Evolutionary conservation across 108 stramenopile genomes (phyloP).

Genomic region (Mayamaea pseudoterrestris): DNA sequence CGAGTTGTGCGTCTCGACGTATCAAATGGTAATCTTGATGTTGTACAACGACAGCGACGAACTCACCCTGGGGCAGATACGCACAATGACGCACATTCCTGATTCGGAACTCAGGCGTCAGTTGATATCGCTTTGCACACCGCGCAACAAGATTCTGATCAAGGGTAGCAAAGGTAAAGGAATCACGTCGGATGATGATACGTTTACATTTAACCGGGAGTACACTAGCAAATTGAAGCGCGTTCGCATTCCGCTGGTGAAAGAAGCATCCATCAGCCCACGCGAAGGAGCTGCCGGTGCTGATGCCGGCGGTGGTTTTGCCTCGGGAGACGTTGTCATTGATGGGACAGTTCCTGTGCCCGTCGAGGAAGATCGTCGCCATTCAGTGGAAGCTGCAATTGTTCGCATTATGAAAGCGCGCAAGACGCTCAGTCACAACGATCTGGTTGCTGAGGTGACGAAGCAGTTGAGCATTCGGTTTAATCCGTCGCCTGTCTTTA

Average conservation of each 20-base stretch:
- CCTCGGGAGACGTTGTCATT: slow-evolving; percentile 18
- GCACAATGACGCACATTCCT: slow-evolving; percentile 75
- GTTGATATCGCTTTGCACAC: slow-evolving; percentile 91
- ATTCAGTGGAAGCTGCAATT: slow-evolving; percentile 90
- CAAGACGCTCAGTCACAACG: slow-evolving; percentile 86
- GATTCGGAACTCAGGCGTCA: slow-evolving; percentile 85
- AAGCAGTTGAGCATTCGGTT: slow-evolving; percentile 74
- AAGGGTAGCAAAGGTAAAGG: slow-evolving; percentile 90
- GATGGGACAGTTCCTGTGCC: slow-evolving; percentile 56
- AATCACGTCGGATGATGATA: slow-evolving; percentile 80
- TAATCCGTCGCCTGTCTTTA: slow-evolving; percentile 75
- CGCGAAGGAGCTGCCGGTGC: slow-evolving; percentile 13
- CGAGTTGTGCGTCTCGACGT: slow-evolving; percentile 90
- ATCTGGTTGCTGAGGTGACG: slow-evolving; percentile 89
- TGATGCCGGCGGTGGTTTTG: slow-evolving; percentile 15
- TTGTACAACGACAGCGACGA: slow-evolving; percentile 83
- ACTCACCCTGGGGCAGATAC: slow-evolving; percentile 75
- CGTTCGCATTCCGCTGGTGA: slow-evolving; percentile 85
- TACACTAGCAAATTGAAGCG: slow-evolving; percentile 84
- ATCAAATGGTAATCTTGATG: slow-evolving; percentile 96
- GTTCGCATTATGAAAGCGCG: slow-evolving; percentile 97
- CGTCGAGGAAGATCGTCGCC: slow-evolving; percentile 85
- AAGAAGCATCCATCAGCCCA: slow-evolving; percentile 30
- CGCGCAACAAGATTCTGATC: slow-evolving; percentile 83
- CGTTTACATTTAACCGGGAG: slow-evolving; percentile 82